These are phyloP conservation scores for Paraglomus brasilianum DNA, from an alignment of 192 early-diverging fungal species.

Conservation along the genomic window DNA sequence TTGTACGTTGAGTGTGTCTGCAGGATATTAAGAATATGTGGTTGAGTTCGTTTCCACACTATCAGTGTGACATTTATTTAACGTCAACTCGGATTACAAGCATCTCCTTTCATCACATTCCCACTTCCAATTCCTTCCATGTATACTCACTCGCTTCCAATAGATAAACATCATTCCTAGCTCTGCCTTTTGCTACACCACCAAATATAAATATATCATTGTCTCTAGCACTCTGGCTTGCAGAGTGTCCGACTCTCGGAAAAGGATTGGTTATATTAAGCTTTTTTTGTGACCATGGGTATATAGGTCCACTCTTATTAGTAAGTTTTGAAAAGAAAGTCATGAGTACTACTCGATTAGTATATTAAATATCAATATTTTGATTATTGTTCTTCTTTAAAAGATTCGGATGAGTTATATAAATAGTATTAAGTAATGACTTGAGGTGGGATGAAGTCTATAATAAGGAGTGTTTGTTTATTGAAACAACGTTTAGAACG, in stretches of 20 bases:
- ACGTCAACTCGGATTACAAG: not conserved
- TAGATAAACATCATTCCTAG: slow-evolving; percentile 40
- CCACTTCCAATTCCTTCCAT: not conserved
- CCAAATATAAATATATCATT: slow-evolving; percentile 44
- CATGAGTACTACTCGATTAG: no score
- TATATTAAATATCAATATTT: no score
- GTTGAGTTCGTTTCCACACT: not conserved
- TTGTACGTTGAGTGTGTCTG: slow-evolving; percentile 40
- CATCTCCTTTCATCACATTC: no score
- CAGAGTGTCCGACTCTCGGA: slow-evolving; percentile 39
- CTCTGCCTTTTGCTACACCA: slow-evolving; percentile 38
- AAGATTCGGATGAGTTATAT: no score
- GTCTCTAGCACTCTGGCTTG: slow-evolving; percentile 30
- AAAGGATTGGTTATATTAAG: slow-evolving; percentile 36
- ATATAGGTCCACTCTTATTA: not conserved
- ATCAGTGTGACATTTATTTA: not conserved
- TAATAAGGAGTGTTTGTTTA: no score
- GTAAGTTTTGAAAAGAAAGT: no score
- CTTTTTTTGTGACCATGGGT: slow-evolving; percentile 28
- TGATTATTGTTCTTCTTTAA: no score
- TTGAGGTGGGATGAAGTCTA: no score
- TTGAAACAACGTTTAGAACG: no score
- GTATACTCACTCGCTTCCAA: slow-evolving; percentile 41
- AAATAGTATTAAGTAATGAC: no score
- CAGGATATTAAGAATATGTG: not conserved